Percentiles rank a stretch among this genome's conserved stretches.
These are phyloP conservation scores for Tuber brumale DNA, from an alignment of 495 filamentous ascomycete species.

Conservation along the genomic window DNA sequence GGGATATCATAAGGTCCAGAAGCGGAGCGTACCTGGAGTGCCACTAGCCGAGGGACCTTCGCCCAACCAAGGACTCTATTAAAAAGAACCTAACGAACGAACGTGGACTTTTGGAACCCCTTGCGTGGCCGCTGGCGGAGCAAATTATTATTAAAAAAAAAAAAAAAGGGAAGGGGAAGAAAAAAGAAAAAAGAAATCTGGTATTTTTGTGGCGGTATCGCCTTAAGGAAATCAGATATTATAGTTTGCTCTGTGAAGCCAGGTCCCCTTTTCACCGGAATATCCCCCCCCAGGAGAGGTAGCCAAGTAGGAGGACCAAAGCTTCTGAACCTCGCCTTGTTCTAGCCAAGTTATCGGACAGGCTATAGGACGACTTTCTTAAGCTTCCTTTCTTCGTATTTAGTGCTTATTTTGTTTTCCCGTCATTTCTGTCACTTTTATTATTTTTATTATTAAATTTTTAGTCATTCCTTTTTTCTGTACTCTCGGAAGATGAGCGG, in stretches of 20 bases:
- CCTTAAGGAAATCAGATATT: not conserved
- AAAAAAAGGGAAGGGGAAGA: not conserved
- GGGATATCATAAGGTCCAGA: too few species aligned
- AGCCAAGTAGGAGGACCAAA: not conserved
- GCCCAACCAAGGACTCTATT: not conserved
- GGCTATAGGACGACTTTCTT: not conserved
- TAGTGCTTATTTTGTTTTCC: not conserved
- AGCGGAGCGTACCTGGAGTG: not conserved
- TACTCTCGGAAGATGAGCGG: not conserved
- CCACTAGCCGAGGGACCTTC: not conserved
- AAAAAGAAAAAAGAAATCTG: not conserved
- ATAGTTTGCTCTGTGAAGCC: not conserved
- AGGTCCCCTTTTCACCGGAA: not conserved
- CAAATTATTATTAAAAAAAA: not conserved
- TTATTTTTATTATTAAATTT: not conserved
- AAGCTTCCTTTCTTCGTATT: not conserved
- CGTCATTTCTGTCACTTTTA: not conserved
- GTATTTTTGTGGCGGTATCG: not conserved
- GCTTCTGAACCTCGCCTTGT: not conserved
- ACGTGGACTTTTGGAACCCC: not conserved
- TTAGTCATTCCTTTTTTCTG: not conserved
- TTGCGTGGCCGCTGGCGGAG: not conserved
- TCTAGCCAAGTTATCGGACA: not conserved
- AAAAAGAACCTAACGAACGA: not conserved
- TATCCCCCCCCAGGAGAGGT: not conserved